phyloP scores from a whole-genome alignment of 164 flowering plant genomes.

The Stephania cephalantha region DNA sequence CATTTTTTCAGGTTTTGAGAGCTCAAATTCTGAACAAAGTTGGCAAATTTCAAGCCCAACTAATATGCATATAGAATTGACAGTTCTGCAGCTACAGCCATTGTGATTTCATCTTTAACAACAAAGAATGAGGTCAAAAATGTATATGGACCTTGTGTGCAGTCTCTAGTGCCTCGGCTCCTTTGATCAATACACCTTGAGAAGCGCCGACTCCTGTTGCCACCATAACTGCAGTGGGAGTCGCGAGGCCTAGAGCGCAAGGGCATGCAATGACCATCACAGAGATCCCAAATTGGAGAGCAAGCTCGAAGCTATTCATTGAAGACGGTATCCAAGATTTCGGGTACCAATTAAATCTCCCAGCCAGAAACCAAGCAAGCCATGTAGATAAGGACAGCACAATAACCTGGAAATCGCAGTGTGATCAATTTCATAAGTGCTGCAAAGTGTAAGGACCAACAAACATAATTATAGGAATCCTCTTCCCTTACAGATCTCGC shows the following conservation, averaged over 20 bases:
- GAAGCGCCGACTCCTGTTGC: conserved; percentile 96
- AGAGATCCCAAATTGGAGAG: conserved; percentile 90
- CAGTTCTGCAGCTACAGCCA: background rate
- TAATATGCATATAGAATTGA: background rate
- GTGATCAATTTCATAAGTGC: background rate
- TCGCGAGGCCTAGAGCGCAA: conserved; percentile 92
- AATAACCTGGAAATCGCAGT: conserved; percentile 46
- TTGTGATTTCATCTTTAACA: no score
- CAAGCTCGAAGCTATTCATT: conserved; percentile 87
- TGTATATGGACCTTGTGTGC: conserved; percentile 63
- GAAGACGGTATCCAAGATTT: conserved; percentile 77
- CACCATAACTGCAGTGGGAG: conserved; percentile 98
- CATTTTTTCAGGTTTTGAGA: background rate
- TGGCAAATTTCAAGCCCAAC: background rate
- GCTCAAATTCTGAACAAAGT: background rate
- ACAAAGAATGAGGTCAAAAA: background rate
- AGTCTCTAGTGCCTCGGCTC: conserved; percentile 86
- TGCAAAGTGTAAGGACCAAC: background rate
- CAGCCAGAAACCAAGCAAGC: conserved; percentile 82
- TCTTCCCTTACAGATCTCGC: no score
- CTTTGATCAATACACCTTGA: conserved; percentile 86
- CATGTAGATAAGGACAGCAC: conserved; percentile 57
- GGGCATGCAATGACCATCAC: conserved; percentile 98
- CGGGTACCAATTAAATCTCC: conserved; percentile 59
- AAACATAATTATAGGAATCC: no score